Evolutionary conservation across 192 early-diverging fungal species (phyloP).

Genomic region (Gorgonomyces haynaldii): DNA sequence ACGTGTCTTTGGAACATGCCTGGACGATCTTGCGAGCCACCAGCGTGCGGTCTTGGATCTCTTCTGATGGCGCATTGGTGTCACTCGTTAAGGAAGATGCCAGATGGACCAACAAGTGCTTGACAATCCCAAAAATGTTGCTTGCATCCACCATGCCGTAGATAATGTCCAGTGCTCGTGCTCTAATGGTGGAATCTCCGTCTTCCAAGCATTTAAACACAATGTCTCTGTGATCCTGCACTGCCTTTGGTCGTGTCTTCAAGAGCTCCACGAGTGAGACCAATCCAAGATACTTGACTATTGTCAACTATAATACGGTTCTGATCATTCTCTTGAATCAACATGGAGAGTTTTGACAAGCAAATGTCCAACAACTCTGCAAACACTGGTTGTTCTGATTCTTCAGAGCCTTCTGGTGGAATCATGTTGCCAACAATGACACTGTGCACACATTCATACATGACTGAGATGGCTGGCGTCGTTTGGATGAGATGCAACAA

Average conservation of each 20-base stretch:
- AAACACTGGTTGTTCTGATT: conserved; percentile 13
- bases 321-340: conserved; percentile 80
- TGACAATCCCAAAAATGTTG: conserved; percentile 71
- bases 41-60: conserved; percentile 53
- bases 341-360: conserved; percentile 64
- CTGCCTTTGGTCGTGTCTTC: conserved; percentile 69
- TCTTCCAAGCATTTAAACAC: conserved; percentile 86
- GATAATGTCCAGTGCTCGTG: conserved; percentile 76
- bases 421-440: conserved; percentile 85
- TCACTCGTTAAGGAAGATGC: conserved; percentile 13
- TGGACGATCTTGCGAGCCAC: conserved; percentile 72
- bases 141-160: conserved; percentile 56
- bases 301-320: conserved; percentile 43
- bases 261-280: conserved; percentile 75
- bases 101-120: conserved; percentile 70
- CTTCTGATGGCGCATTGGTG: conserved; percentile 22
- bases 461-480: conserved; percentile 86
- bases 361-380: conserved; percentile 68
- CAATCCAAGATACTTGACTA: conserved; percentile 88
- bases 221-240: conserved; percentile 67
- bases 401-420: conserved; percentile 22
- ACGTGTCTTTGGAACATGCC: conserved; percentile 77
- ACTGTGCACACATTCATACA: conserved; percentile 97
- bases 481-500: conserved; percentile 74
- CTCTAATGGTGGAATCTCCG: conserved; percentile 80